Percentiles rank a stretch among this genome's conserved stretches.
Evolutionary conservation across 345 rosid species (phyloP).

Genomic region (Rhodamnia argentea): DNA sequence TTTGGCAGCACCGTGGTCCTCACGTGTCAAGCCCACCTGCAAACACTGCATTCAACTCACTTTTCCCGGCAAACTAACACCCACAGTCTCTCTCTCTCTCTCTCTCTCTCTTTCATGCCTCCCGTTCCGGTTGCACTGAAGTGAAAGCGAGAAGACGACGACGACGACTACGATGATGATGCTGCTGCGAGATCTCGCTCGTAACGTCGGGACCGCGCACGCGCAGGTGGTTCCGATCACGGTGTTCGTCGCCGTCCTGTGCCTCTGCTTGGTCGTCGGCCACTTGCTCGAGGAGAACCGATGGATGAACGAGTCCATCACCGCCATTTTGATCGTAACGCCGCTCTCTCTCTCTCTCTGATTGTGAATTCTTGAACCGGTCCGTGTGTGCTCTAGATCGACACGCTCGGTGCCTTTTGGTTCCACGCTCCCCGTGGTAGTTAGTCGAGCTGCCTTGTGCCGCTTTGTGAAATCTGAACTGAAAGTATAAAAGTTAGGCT

Average conservation of each 20-base stretch:
- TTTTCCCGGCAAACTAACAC: neutral
- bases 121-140: neutral
- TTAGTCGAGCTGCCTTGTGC: neutral
- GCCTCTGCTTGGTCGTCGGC: conserved; percentile 65
- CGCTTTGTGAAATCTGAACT: neutral
- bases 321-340: conserved; percentile 71
- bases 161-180: neutral
- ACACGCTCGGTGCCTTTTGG: neutral
- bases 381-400: neutral
- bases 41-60: neutral
- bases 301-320: conserved; percentile 90
- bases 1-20: neutral
- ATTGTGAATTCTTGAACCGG: neutral
- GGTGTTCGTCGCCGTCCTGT: conserved; percentile 69
- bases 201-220: conserved; percentile 20
- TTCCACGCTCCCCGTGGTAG: neutral
- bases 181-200: neutral
- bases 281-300: conserved; percentile 82
- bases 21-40: neutral
- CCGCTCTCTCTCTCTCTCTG: too few species aligned
- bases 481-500: neutral
- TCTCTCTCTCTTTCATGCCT: neutral
- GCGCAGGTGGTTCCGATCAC: conserved; percentile 58
- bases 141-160: neutral
- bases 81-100: neutral